Conservation (phyloP, 2,329 filamentous ascomycete species). For the Exophiala oligosperma region DNA sequence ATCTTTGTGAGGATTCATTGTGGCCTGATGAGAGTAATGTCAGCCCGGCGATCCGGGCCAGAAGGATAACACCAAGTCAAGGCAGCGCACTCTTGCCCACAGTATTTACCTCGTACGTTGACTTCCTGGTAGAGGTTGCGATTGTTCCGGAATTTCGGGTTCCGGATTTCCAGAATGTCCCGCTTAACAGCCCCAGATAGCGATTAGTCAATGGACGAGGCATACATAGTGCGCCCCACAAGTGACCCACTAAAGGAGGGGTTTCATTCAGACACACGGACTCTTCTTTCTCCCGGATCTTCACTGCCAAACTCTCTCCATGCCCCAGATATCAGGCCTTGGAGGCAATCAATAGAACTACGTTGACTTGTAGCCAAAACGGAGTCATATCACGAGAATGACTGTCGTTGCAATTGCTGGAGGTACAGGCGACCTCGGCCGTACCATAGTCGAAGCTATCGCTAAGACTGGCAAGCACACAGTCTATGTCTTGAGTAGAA, state of each 20-base stretch:
- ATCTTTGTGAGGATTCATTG: background rate
- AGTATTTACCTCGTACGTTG: too few species aligned
- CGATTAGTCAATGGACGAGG: too few species aligned
- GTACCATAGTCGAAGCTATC: conserved; percentile 22
- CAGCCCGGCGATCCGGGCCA: background rate
- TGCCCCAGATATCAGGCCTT: background rate
- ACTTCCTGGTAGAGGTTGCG: too few species aligned
- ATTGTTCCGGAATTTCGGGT: background rate
- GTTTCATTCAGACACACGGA: too few species aligned
- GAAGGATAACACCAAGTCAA: background rate
- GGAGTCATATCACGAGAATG: conserved; percentile 13
- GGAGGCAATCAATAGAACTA: background rate
- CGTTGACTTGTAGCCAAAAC: background rate
- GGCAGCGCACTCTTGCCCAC: background rate
- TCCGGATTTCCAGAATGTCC: background rate
- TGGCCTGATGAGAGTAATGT: background rate
- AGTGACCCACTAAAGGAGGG: too few species aligned
- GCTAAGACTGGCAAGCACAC: conserved; percentile 15
- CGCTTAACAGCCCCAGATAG: too few species aligned
- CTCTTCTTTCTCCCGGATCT: too few species aligned
- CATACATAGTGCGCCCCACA: too few species aligned
- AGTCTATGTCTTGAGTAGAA: conserved; percentile 22
- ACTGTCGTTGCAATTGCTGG: conserved; percentile 27
- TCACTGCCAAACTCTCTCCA: too few species aligned
- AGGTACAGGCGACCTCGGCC: conserved; percentile 25